Evolutionary conservation across 2,329 filamentous ascomycete species (phyloP), one percentile per base, ranked within the genome.

Genomic region (Ceratocystis eucalypticola): DNA sequence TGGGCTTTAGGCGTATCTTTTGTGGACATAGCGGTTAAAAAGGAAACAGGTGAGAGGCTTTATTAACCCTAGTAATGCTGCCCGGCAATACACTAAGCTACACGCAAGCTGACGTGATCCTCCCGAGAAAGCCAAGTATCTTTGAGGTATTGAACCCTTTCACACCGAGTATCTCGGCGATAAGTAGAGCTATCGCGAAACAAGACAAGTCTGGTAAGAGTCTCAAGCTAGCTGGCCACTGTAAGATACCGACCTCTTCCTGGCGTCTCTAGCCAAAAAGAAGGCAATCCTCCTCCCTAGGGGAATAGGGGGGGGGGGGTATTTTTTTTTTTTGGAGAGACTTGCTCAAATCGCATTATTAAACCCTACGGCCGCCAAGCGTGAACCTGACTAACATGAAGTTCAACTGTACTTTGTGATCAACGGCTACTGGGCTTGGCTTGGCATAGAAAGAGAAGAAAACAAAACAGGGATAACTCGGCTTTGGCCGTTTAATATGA

Each of bases 61-160:
- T 33, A 3, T 30, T 30, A 59, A 59, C 53, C 53, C 53, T 59
- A 59, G 22, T 7, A 59, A 59, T 6, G 53, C 12, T 6, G 17
- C 53, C 30, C 53, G 53, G 53, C 15, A 59, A 5, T 59, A 59
- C 53, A 59, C 28, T 3, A 30, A 59, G 53, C 53, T 59, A 59
- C 53, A 59, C 17, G n/a, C 12, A 17, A n/a, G 28, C n/a, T 59
- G 53, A 59, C 53, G 53, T 59, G 53, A 59, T 59, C 53, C 53
- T 59, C 28, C 53, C 53, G 53, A 59, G 53, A 33, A 59, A 59
- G 28, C 53, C 28, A 59, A 33, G 53, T 59, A 59, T 59, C 53
- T 37, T 15, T 59, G 53, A 59, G 53, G 53, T 59, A 59, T 6
- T 59, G 53, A 59, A 59, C 53, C 53, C 53, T 59, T 33, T 33